Evolutionary conservation across 768 basidiomycete genomes (phyloP), one percentile per base, ranked within the genome.

Genomic region (Kwoniella sp.): DNA sequence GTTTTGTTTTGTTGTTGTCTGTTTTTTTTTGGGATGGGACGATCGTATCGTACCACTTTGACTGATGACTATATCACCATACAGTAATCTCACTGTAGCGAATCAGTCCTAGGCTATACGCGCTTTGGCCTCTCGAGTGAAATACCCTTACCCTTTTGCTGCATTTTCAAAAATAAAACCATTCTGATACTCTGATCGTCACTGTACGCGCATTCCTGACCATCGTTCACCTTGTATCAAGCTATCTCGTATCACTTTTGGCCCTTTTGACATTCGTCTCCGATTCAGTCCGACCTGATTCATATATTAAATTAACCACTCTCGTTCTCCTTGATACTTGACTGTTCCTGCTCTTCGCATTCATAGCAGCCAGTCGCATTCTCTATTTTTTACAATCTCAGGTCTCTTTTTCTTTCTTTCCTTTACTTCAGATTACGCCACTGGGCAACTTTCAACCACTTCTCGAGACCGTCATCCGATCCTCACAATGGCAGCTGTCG

Each of bases 401-500:
- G 4, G 46, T 51, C 29, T 24, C 52, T 33, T 24, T 36, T 44
- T n/a, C 54, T 22, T 22, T 49, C n/a, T 36, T 44, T n/a, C 54
- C 13, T 22, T 49, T 47, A 19, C 33, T 56, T 48, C 27, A 2
- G 17, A 36, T 56, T 19, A 52, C 50, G 27, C 40, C 29, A 19
- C 21, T 33, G 36, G 29, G 25, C 53, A 30, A 10, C 29, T 37
- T 48, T 33, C 49, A 24, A n/a, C n/a, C n/a, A n/a, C n/a, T n/a
- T n/a, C n/a, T n/a, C n/a, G n/a, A n/a, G n/a, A n/a, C n/a, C n/a
- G n/a, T n/a, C n/a, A n/a, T n/a, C n/a, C n/a, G n/a, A n/a, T n/a
- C 30, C 26, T 50, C 65, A 64, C 33, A 22, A 73, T 70, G 64
- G 51, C 70, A 29, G 47, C 69, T 22, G 51, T 68, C 27, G 67